These are phyloP conservation scores for Ophiocordyceps camponoti-floridani DNA, from an alignment of 2,329 filamentous ascomycete genomes.

Conservation along the genomic window DNA sequence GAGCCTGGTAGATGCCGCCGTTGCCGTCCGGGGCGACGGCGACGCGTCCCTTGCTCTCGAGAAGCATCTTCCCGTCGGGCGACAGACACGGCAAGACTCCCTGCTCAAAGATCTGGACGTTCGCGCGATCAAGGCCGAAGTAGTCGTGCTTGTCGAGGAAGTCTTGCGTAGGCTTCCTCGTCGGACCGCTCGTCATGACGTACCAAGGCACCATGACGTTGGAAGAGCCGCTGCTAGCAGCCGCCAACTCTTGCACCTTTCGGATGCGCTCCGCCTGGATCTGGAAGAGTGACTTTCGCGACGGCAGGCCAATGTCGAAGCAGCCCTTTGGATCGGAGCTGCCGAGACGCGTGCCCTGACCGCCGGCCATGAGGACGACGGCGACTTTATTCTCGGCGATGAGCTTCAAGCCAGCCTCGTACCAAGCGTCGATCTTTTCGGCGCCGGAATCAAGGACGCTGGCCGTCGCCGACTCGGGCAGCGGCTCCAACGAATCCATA, in stretches of 20 bases:
- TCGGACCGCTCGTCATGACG: slow-evolving; percentile 97
- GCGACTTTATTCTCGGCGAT: slow-evolving; percentile 58
- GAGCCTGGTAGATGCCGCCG: slow-evolving; percentile 86
- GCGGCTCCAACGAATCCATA: slow-evolving; percentile 54
- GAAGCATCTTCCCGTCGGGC: slow-evolving; percentile 90
- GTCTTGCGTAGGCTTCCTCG: slow-evolving; percentile 73
- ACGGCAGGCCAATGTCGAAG: slow-evolving; percentile 89
- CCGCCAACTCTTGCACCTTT: slow-evolving; percentile 68
- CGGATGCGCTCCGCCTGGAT: slow-evolving; percentile 89
- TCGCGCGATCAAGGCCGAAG: slow-evolving; percentile 73
- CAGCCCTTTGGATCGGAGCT: slow-evolving; percentile 95
- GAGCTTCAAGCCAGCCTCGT: slow-evolving; percentile 64
- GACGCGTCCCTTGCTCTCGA: slow-evolving; percentile 79
- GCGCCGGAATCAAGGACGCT: slow-evolving; percentile 80
- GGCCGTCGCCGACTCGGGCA: slow-evolving; percentile 71
- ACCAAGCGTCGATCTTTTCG: slow-evolving; percentile 69
- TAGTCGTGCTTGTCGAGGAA: slow-evolving; percentile 84
- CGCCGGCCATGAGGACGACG: slow-evolving; percentile 92
- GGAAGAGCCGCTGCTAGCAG: slow-evolving; percentile 40
- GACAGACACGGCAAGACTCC: slow-evolving; percentile 92
- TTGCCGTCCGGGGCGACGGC: slow-evolving; percentile 96
- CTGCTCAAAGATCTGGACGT: slow-evolving; percentile 90
- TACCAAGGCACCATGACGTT: slow-evolving; percentile 79
- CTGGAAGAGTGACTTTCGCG: slow-evolving; percentile 89
- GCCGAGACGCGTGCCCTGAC: slow-evolving; percentile 85